Evolutionary conservation across 1,284 basidiomycete genomes (phyloP).

Genomic region (Cutaneotrichosporon sp.): DNA sequence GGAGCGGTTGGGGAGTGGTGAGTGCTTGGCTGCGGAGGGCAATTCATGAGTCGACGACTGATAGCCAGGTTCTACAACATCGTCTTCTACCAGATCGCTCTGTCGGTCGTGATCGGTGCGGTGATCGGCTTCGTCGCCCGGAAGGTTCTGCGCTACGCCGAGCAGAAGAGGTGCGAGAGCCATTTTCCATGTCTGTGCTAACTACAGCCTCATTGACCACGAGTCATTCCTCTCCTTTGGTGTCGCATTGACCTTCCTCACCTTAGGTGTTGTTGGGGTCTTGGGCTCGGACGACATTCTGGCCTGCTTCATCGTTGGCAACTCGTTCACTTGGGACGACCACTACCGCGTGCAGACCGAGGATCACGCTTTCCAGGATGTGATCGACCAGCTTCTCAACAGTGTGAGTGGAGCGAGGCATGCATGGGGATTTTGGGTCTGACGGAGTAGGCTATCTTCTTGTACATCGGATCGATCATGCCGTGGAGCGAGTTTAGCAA

Average conservation of each 20-base stretch:
- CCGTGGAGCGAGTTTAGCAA: constrained; percentile 56
- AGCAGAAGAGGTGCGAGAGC: constrained; percentile 32
- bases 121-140: constrained; percentile 61
- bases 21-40: constrained; percentile 39
- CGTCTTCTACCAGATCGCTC: constrained; percentile 53
- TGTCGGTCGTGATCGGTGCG: constrained; percentile 73
- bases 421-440: not conserved
- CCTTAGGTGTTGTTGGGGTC: constrained; percentile 75
- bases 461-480: constrained; percentile 89
- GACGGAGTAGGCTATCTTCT: constrained; percentile 54
- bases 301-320: constrained; percentile 45
- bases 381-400: constrained; percentile 55
- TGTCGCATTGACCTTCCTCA: constrained; percentile 54
- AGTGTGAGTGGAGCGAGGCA: constrained; percentile 20
- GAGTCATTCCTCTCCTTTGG: constrained; percentile 47
- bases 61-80: constrained; percentile 43
- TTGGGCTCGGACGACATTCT: constrained; percentile 89
- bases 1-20: constrained; percentile 60
- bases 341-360: constrained; percentile 53
- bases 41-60: not conserved
- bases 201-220: constrained; percentile 43
- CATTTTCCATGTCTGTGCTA: too few species aligned
- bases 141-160: constrained; percentile 34
- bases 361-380: constrained; percentile 55
- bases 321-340: constrained; percentile 48